These are phyloP conservation scores for Raphanus raphanistrum DNA, from an alignment of 345 rosid genomes.

Conservation along the genomic window DNA sequence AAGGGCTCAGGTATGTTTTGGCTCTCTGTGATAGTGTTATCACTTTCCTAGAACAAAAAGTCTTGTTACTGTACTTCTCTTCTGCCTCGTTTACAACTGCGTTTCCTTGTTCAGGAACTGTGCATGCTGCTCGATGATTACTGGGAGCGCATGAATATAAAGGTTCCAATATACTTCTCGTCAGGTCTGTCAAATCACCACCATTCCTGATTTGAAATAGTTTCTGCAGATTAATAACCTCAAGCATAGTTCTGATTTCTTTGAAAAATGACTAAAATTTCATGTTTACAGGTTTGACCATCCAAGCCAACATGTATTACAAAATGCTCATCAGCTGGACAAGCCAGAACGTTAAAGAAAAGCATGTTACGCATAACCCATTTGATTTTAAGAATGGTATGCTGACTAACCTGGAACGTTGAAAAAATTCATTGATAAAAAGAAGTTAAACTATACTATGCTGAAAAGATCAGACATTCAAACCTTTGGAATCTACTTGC, in stretches of 20 bases:
- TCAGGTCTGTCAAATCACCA: conserved; percentile 57
- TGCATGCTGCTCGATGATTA: conserved; percentile 92
- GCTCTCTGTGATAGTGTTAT: neutral
- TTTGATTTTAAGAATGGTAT: conserved; percentile 94
- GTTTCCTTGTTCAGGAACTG: conserved; percentile 58
- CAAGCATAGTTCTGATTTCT: neutral
- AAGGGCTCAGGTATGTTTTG: conserved; percentile 83
- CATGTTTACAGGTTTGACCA: conserved; percentile 60
- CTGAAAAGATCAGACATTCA: neutral
- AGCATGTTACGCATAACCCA: conserved; percentile 65
- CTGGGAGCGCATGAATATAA: conserved; percentile 95
- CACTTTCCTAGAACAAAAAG: neutral
- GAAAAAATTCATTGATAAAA: neutral
- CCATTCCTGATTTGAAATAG: neutral
- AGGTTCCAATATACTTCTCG: conserved; percentile 92
- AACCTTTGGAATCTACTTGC: conserved; percentile 1
- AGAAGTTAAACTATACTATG: neutral
- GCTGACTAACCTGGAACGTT: neutral
- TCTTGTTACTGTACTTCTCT: conserved; percentile 11
- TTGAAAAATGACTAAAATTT: too few relatives aligned
- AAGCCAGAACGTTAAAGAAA: conserved; percentile 85
- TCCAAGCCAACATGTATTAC: conserved; percentile 97
- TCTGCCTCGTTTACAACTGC: neutral
- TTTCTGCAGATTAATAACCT: neutral
- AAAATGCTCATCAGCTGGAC: conserved; percentile 98